Evolutionary conservation across 2,329 filamentous ascomycete genomes (phyloP), one percentile per base, ranked within the genome.

Genomic region (Epichloe amarillans): DNA sequence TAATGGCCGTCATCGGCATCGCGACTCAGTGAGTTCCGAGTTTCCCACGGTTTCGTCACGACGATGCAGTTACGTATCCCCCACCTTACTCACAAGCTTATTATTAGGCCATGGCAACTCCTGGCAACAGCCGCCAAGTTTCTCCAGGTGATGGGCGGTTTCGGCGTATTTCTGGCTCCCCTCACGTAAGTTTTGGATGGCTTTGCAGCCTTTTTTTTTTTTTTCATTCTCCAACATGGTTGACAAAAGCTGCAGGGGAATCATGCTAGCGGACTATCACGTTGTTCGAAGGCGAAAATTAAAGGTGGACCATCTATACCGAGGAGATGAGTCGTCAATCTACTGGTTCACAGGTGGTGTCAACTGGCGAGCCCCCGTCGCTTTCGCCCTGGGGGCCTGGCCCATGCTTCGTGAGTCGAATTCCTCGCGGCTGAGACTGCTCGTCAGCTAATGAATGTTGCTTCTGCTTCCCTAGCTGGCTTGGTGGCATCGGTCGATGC

Each of bases 301-400:
- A 46, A 64, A 68, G 52, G 56, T 70, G 26, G 64, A 62, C 11
- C 65, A 68, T 42, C 52, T 71, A 10, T 71, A 71, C 53, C 42
- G 53, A 37, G 55, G 55, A 46, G 55, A 59, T 8, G 56, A 54
- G 5, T 58, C 65, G 17, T 65, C 64, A 2, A 65, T 65, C 12
- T 72, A 71, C 54, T 68, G 64, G 59, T 69, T 64, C 55, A 49
- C 55, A 2, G 51, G 58, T 14, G 67, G 68, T 14, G 50, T 65
- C 46, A 69, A 69, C 54, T 67, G 62, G 63, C 60, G 67, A 21
- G 65, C 63, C 1, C 61, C 64, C 14, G 52, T 58, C 2, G 58
- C 64, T 23, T 70, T 62, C 52, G 58, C 62, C 30, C 53, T 61
- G 37, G 61, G 62, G 19, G 63, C 63, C 52, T 59, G 62, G 26